Evolutionary conservation across 2,329 filamentous ascomycete genomes (phyloP).

Genomic region (Bipolaris sorokiniana): DNA sequence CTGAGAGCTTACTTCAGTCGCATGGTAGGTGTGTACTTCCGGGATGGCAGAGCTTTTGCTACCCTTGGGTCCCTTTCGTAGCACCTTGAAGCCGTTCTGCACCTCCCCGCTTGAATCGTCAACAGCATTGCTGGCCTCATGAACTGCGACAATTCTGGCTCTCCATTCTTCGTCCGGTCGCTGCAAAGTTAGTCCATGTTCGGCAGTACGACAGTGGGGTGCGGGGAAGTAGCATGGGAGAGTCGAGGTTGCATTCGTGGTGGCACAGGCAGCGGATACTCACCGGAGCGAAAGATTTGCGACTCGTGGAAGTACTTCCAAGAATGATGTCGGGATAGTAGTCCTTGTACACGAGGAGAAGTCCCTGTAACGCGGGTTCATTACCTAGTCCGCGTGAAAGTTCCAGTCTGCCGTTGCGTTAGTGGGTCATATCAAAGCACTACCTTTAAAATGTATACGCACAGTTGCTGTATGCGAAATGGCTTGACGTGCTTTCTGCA

Average conservation of each 20-base stretch:
- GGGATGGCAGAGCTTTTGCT: slow-evolving; percentile 63
- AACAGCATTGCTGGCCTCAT: slow-evolving; percentile 59
- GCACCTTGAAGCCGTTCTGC: slow-evolving; percentile 68
- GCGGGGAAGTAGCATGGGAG: slow-evolving; percentile 19
- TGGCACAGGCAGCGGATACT: slow-evolving; percentile 37
- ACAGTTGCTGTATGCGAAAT: slow-evolving; percentile 78
- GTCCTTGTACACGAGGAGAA: slow-evolving; percentile 84
- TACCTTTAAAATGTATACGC: slow-evolving; percentile 7
- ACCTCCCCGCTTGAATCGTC: slow-evolving; percentile 48
- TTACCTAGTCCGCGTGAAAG: slow-evolving; percentile 59
- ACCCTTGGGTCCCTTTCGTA: slow-evolving; percentile 58
- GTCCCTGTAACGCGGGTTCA: slow-evolving; percentile 74
- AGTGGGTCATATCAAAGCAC: slow-evolving; percentile 18
- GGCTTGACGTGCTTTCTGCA: slow-evolving; percentile 82
- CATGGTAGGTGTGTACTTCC: slow-evolving; percentile 74
- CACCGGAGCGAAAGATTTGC: slow-evolving; percentile 48
- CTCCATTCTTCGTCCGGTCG: slow-evolving; percentile 81
- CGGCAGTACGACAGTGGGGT: slow-evolving; percentile 21
- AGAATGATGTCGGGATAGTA: slow-evolving; percentile 90
- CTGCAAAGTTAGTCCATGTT: slow-evolving; percentile 37
- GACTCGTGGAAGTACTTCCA: slow-evolving; percentile 63
- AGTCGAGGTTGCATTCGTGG: slow-evolving; percentile 15
- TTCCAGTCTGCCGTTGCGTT: slow-evolving; percentile 51
- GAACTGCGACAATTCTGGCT: slow-evolving; percentile 69
- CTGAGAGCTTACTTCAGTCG: slow-evolving; percentile 61